A percentile compares a stretch with the other conserved stretches of the same genome.
Conservation (phyloP, 2,329 filamentous ascomycete genomes). For the Aspergillus piperis region DNA sequence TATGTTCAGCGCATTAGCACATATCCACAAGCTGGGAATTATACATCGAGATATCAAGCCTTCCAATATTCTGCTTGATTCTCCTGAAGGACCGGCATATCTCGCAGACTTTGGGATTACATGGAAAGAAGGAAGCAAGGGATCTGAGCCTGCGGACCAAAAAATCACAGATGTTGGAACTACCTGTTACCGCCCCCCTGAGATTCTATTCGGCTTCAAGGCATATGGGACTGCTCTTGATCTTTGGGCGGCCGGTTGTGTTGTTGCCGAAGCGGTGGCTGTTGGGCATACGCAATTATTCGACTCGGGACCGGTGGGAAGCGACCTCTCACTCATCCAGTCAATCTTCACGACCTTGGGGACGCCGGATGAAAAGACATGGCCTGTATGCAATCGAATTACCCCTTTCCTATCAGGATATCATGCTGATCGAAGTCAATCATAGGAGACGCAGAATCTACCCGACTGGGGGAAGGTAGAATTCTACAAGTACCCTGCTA, state of each 20-base stretch:
- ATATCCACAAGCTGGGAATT: slow-evolving; percentile 73
- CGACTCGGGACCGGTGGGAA: slow-evolving; percentile 85
- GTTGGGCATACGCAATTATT: slow-evolving; percentile 67
- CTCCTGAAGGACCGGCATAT: slow-evolving; percentile 69
- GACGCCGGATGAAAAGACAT: slow-evolving; percentile 75
- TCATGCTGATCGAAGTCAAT: background rate
- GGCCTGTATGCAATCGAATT: slow-evolving; percentile 65
- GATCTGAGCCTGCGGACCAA: slow-evolving; percentile 62
- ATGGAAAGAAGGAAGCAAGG: slow-evolving; percentile 65
- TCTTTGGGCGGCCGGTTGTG: slow-evolving; percentile 84
- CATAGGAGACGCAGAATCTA: slow-evolving; percentile 52
- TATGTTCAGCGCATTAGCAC: slow-evolving; percentile 68
- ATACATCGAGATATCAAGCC: slow-evolving; percentile 95
- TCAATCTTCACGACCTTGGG: slow-evolving; percentile 92
- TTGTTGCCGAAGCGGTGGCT: slow-evolving; percentile 74
- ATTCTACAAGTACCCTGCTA: slow-evolving; percentile 72
- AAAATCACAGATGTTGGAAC: slow-evolving; percentile 96
- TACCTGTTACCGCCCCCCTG: slow-evolving; percentile 85
- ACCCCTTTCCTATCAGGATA: background rate
- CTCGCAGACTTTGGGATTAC: slow-evolving; percentile 92
- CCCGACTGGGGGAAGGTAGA: slow-evolving; percentile 85
- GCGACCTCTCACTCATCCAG: slow-evolving; percentile 84
- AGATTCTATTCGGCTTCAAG: slow-evolving; percentile 81
- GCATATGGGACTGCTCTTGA: slow-evolving; percentile 73
- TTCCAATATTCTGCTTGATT: slow-evolving; percentile 76